Conservation (phyloP, 2,329 filamentous ascomycete species). For the Penicillium crustosum region DNA sequence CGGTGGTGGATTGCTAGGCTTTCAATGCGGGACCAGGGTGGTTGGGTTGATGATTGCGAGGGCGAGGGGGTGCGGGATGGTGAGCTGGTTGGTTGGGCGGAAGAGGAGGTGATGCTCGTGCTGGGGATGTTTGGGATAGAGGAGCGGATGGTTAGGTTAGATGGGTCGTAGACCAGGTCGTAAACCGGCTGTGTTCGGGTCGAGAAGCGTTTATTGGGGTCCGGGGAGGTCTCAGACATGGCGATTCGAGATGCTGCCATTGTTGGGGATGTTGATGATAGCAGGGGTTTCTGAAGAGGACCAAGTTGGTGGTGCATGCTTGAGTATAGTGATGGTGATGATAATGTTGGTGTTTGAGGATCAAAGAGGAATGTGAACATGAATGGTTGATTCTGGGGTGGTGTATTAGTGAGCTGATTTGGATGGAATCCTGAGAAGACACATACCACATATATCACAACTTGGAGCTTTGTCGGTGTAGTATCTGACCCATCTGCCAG, state of each 20-base stretch:
- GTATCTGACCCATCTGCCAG: slow-evolving; percentile 21
- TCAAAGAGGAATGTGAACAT: slow-evolving; percentile 53
- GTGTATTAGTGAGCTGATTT: slow-evolving; percentile 8
- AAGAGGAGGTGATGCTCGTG: slow-evolving; percentile 39
- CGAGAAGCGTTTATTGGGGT: slow-evolving; percentile 33
- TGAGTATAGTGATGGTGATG: slow-evolving; percentile 47
- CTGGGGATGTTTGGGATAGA: slow-evolving; percentile 65
- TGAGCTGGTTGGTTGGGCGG: slow-evolving; percentile 10
- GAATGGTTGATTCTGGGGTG: slow-evolving; percentile 47
- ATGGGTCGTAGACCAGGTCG: slow-evolving; percentile 62
- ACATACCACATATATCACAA: slow-evolving; percentile 46
- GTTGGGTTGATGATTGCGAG: slow-evolving; percentile 44
- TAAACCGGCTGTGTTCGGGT: slow-evolving; percentile 50
- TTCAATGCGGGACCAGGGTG: slow-evolving; percentile 56
- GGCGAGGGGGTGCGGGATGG: slow-evolving; percentile 55
- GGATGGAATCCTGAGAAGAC: not conserved
- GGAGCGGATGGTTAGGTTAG: slow-evolving; percentile 58
- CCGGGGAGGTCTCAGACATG: slow-evolving; percentile 32
- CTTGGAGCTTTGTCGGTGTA: slow-evolving; percentile 33
- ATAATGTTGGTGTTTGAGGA: slow-evolving; percentile 42
- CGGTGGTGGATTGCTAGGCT: slow-evolving; percentile 62
- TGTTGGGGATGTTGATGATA: slow-evolving; percentile 47
- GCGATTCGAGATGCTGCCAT: slow-evolving; percentile 42
- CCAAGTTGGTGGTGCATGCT: slow-evolving; percentile 51
- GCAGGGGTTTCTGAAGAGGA: slow-evolving; percentile 49